Conservation (phyloP, 768 basidiomycete genomes). For the Phlebiopsis gigantea region DNA sequence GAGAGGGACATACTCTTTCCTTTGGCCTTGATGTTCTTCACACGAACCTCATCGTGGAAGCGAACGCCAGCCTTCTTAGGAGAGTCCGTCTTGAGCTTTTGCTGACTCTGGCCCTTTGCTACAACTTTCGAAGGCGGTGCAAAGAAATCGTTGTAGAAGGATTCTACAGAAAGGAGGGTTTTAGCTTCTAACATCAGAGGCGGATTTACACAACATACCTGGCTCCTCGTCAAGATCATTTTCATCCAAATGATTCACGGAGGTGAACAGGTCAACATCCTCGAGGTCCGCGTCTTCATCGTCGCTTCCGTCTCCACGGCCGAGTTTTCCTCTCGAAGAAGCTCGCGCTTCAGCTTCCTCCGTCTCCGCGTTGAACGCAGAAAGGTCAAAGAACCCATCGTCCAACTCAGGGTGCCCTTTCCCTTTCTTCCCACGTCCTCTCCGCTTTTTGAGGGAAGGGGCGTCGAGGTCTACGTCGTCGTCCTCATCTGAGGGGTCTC, state of each 20-base stretch:
- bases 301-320: slow-evolving; percentile 39
- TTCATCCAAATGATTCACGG: slow-evolving; percentile 41
- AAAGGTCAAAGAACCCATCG: slow-evolving; percentile 88
- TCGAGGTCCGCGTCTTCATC: slow-evolving; percentile 48
- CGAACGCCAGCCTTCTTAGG: slow-evolving; percentile 48
- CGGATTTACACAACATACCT: slow-evolving; percentile 29
- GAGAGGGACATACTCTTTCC: slow-evolving; percentile 60
- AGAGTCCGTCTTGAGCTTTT: slow-evolving; percentile 14
- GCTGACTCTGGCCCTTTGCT: slow-evolving; percentile 20
- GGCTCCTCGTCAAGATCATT: slow-evolving; percentile 41
- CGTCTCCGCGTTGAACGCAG: slow-evolving; percentile 81
- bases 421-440: slow-evolving; percentile 13
- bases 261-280: slow-evolving; percentile 61
- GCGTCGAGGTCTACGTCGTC: slow-evolving; percentile 23
- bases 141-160: slow-evolving; percentile 78
- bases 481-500: slow-evolving; percentile 27
- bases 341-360: slow-evolving; percentile 68
- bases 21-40: slow-evolving; percentile 73
- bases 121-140: slow-evolving; percentile 44
- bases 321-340: slow-evolving; percentile 54
- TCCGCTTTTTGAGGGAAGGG: slow-evolving; percentile 8
- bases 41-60: slow-evolving; percentile 75
- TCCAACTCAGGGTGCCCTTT: slow-evolving; percentile 52
- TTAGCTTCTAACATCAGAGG: slow-evolving; percentile 8
- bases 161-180: slow-evolving; percentile 40